Conservation (phyloP, 768 basidiomycete genomes). For the Leccinum uliginosum region DNA sequence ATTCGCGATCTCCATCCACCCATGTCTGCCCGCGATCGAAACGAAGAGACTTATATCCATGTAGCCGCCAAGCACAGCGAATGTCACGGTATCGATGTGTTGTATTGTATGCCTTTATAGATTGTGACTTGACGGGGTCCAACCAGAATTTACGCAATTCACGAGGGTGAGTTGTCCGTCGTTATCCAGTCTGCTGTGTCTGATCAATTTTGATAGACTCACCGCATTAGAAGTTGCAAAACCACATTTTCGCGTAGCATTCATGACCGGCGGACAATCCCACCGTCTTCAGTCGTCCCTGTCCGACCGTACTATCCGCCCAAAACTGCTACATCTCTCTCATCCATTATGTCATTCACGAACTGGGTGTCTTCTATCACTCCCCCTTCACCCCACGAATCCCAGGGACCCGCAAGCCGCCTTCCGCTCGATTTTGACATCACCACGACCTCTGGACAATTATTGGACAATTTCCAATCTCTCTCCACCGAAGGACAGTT, state of each 20-base stretch:
- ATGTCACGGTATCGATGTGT: constrained; percentile 55
- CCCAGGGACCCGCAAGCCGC: constrained; percentile 34
- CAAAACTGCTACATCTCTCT: constrained; percentile 36
- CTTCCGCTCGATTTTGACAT: constrained; percentile 43
- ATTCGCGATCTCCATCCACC: constrained; percentile 68
- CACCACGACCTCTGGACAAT: constrained; percentile 39
- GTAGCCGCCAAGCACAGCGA: constrained; percentile 72
- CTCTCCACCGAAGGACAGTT: constrained; percentile 43
- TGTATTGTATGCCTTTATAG: constrained; percentile 57
- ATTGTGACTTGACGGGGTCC: constrained; percentile 54
- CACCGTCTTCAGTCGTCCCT: constrained; percentile 50
- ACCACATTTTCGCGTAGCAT: constrained; percentile 61
- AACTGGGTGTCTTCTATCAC: constrained; percentile 24
- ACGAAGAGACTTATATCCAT: constrained; percentile 77
- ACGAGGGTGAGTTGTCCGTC: constrained; percentile 51
- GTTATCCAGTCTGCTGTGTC: not conserved
- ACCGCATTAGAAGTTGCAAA: constrained; percentile 66
- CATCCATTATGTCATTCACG: constrained; percentile 48
- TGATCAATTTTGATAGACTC: constrained; percentile 28
- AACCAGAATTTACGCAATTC: constrained; percentile 62
- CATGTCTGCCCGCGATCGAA: constrained; percentile 56
- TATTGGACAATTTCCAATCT: constrained; percentile 52
- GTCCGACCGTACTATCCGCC: constrained; percentile 53
- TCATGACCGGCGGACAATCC: constrained; percentile 47
- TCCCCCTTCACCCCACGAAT: constrained; percentile 12